Evolutionary conservation across 768 basidiomycete genomes (phyloP), one percentile per base, ranked within the genome.

Genomic region (Tubosaeta sp.): DNA sequence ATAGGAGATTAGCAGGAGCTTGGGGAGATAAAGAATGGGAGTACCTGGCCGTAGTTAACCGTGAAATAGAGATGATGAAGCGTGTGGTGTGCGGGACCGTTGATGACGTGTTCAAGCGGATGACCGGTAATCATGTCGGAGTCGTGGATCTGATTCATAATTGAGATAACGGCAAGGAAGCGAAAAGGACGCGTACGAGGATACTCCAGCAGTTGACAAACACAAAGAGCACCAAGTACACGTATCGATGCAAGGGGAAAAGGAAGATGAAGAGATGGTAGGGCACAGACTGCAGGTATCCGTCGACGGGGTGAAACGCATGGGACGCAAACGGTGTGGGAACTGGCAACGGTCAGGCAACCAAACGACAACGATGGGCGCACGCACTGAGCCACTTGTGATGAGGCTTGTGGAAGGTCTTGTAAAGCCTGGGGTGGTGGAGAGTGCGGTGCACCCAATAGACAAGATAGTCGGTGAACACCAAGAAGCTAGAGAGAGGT

Each of bases 11-110:
- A 61, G 62, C 53, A 46, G 30, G 43, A 7, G 39, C 16, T 48
- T 45, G 39, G 22, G 35, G 45, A 50, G 41, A 22, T 54, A 62
- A 35, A 58, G 81, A 79, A 72, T 86, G 87, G 60, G 69, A 73
- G 58, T 66, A 86, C 84, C 76, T 93, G 91, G 21, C 93, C 94
- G 69, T 93, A 95, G 75, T 98, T 98, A 59, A 89, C 87, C 38
- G 88, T 96, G 73, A 97, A 98, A 74, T 94, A 95, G 19, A 99
- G 73, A 64, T 98, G 96, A 67, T 97, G 95, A 38, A 97, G 76
- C 0, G 94, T 98, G 68, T 99, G 96, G 61, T 99, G 96, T 2
- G 94, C 92, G 3, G 96, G 95, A n/a, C 93, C 94, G 70, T 98
- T 99, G 72, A 99, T 94, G 65, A 89, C 71, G 52, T 77, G 84